Evolutionary conservation across 495 filamentous ascomycete species (phyloP).

Genomic region (Thozetella sp.): DNA sequence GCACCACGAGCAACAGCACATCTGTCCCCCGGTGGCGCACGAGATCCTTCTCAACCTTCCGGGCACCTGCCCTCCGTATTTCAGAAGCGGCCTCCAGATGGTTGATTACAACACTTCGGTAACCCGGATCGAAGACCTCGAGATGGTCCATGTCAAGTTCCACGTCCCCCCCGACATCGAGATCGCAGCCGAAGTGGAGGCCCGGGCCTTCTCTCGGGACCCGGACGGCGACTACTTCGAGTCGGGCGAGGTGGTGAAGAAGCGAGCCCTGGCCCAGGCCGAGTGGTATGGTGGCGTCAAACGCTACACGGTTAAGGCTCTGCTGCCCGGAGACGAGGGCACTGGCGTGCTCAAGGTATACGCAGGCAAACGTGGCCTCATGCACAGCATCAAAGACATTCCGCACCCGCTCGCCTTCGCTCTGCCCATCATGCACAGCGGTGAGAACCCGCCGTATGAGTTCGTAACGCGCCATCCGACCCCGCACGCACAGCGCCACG

Average conservation of each 20-base stretch:
- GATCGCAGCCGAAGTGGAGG: constrained; percentile 91
- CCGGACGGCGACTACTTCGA: constrained; percentile 92
- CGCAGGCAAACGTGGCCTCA: constrained; percentile 88
- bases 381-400: constrained; percentile 94
- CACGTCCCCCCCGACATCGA: constrained; percentile 88
- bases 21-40: constrained; percentile 83
- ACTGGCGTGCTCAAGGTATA: constrained; percentile 89
- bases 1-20: constrained; percentile 83
- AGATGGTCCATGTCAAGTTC: constrained; percentile 88
- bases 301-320: constrained; percentile 88
- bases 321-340: constrained; percentile 88
- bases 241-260: constrained; percentile 83
- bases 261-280: constrained; percentile 85
- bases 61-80: constrained; percentile 82
- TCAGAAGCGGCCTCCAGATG: constrained; percentile 77
- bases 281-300: constrained; percentile 89
- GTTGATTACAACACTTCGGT: constrained; percentile 91
- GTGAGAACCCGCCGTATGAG: constrained; percentile 90
- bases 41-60: constrained; percentile 85
- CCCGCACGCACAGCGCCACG: constrained; percentile 93
- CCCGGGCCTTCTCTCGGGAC: constrained; percentile 76
- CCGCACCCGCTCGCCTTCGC: constrained; percentile 89
- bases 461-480: constrained; percentile 94
- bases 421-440: constrained; percentile 87
- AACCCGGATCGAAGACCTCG: constrained; percentile 82